A percentile compares a stretch with the other conserved stretches of the same genome.
Conservation (phyloP, 495 filamentous ascomycete genomes). For the Viridothelium virens region DNA sequence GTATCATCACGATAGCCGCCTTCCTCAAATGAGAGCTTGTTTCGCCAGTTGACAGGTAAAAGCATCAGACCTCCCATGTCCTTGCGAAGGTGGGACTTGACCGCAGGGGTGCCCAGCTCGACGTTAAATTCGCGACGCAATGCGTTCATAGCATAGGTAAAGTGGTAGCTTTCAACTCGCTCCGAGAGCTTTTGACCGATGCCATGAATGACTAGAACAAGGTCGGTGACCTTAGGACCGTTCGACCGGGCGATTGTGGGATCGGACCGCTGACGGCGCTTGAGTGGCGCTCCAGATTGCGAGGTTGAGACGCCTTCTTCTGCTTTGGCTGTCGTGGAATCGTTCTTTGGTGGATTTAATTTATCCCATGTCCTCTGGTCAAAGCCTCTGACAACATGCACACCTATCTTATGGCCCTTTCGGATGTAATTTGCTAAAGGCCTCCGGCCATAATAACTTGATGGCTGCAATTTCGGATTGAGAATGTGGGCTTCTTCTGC, state of each 20-base stretch:
- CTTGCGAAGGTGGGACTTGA: constrained; percentile 64
- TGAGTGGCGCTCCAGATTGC: constrained; percentile 29
- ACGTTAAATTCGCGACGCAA: constrained; percentile 82
- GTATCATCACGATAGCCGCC: constrained; percentile 46
- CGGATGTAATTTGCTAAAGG: constrained; percentile 74
- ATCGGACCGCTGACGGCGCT: constrained; percentile 30
- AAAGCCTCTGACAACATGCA: constrained; percentile 83
- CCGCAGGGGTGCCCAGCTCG: constrained; percentile 64
- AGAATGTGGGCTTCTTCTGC: constrained; percentile 66
- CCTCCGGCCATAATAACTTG: constrained; percentile 64
- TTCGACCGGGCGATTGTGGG: constrained; percentile 47
- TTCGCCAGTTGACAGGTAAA: constrained; percentile 81
- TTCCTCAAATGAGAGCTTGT: constrained; percentile 76
- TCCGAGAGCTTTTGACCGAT: constrained; percentile 97
- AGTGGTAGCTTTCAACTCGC: constrained; percentile 89
- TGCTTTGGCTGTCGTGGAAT: constrained; percentile 41
- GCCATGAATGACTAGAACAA: constrained; percentile 85
- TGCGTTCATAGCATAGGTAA: constrained; percentile 87
- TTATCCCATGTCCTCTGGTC: constrained; percentile 67
- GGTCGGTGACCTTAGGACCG: constrained; percentile 68
- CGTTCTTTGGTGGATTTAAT: constrained; percentile 56
- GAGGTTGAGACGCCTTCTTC: constrained; percentile 39
- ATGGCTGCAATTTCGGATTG: constrained; percentile 70
- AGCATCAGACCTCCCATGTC: constrained; percentile 67
- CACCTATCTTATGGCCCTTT: constrained; percentile 72